Evolutionary conservation across 495 filamentous ascomycete species (phyloP).

Genomic region (Apodospora peruviana): DNA sequence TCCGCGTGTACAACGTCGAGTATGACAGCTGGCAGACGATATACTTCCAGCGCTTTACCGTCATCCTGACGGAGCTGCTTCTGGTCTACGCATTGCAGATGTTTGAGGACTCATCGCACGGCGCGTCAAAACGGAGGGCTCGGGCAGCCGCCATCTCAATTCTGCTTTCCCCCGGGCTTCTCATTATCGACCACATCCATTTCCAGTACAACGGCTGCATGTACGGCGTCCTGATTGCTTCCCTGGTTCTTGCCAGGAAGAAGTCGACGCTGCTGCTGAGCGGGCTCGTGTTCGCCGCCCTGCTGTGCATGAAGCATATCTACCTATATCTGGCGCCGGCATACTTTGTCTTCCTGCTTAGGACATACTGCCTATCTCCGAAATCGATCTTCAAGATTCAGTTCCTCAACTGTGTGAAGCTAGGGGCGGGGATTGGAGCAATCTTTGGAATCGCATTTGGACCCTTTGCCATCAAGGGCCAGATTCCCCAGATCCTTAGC

Average conservation of each 20-base stretch:
- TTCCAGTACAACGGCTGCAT: constrained; percentile 99
- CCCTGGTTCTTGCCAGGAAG: constrained; percentile 73
- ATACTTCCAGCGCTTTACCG: constrained; percentile 84
- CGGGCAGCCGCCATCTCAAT: constrained; percentile 87
- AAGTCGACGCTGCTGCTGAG: constrained; percentile 70
- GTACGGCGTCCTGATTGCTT: constrained; percentile 83
- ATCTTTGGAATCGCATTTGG: constrained; percentile 85
- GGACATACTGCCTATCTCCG: constrained; percentile 81
- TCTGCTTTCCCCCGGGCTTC: constrained; percentile 81
- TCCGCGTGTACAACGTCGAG: constrained; percentile 70
- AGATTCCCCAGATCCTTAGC: constrained; percentile 80
- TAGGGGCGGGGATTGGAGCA: constrained; percentile 63
- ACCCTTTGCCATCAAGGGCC: constrained; percentile 77
- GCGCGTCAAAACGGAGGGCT: constrained; percentile 62
- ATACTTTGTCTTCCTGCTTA: constrained; percentile 86
- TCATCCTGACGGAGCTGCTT: constrained; percentile 81
- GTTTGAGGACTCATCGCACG: constrained; percentile 66
- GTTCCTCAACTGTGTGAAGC: constrained; percentile 72
- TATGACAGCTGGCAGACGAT: constrained; percentile 90
- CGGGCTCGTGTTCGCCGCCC: constrained; percentile 72
- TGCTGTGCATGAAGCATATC: constrained; percentile 95
- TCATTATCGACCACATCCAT: constrained; percentile 98
- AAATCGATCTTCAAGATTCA: constrained; percentile 70
- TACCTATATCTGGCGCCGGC: constrained; percentile 95
- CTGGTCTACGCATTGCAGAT: constrained; percentile 77